Base-by-base conservation (phyloP, 2,329 filamentous ascomycete species). In the Cytospora leucostoma region DNA sequence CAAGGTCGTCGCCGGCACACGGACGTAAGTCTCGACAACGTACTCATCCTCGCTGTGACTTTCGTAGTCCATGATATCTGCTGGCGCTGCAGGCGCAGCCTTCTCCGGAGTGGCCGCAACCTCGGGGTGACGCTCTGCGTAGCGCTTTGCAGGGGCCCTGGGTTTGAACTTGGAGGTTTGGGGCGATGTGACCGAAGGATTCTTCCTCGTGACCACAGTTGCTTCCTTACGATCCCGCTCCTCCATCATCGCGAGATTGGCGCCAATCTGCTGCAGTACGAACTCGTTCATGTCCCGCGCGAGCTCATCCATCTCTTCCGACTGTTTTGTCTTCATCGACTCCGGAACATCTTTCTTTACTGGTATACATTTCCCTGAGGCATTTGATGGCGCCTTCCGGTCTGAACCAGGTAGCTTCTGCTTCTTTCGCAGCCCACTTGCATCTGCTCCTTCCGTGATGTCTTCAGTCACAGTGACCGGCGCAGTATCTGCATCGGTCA, bases 1-100 rank as follows among this genome's bases (percentile, higher is more conserved):
- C 63, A 87, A 75, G 33, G 77, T 77, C 63, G 80, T 79, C 3
- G 79, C 82, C 1, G 85, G 83, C 19, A 88, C 79, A 40, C 86
- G 85, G 59, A 88, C 78, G 68, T 89, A 89, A 49, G 86, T 87
- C 65, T 88, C 86, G 51, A 87, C 82, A 34, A 89, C 78, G 75
- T 87, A 89, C 59, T 88, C 85, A 4, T 80, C 79, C 19, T 84
- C 83, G 63, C 72, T 71, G 56, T 73, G 72, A 40, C 77, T 77
- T 15, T 67, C 68, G 40, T 75, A 73, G 21, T 38, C 53, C 51
- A 65, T 52, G 12, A 61, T 65, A 15, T 64, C 59, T 8, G 57
- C 40, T 13, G 53, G 64, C 8, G 66, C 56, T 17, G 52, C 64
- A 27, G 61, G 55, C 6, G 62, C 61, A 54, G 52, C 49, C 35